These are phyloP conservation scores for Garcia nutans DNA, from an alignment of 345 rosid species.

Conservation along the genomic window DNA sequence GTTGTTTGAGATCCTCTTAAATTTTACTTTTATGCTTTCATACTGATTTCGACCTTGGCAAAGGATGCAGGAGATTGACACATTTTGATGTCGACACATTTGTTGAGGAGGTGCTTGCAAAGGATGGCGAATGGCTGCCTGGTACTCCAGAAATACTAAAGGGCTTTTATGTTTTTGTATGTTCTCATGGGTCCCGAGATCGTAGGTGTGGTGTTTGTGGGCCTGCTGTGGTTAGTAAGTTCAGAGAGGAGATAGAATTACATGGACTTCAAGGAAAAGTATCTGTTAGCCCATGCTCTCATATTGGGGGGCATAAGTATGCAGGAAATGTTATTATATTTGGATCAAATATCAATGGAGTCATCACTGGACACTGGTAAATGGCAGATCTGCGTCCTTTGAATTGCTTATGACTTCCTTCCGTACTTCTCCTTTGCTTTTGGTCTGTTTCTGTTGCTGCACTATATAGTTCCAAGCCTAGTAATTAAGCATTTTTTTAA, in stretches of 20 bases:
- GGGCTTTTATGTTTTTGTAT: conserved; percentile 85
- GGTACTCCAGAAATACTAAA: conserved; percentile 79
- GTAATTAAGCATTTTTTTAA: neutral
- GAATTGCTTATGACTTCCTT: neutral
- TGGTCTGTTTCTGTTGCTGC: conserved; percentile 6
- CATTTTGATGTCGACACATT: conserved; percentile 98
- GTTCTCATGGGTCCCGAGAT: conserved; percentile 92
- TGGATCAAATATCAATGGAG: conserved; percentile 53
- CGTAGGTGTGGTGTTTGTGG: conserved; percentile 94
- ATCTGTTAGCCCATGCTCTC: conserved; percentile 95
- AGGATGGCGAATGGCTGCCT: conserved; percentile 90
- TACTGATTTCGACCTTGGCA: conserved; percentile 20
- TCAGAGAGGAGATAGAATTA: conserved; percentile 79
- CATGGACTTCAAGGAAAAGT: conserved; percentile 78
- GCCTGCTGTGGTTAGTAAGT: conserved; percentile 70
- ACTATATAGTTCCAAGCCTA: neutral
- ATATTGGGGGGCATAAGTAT: conserved; percentile 91
- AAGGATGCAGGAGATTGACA: conserved; percentile 89
- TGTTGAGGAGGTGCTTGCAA: conserved; percentile 96
- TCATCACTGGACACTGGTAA: conserved; percentile 85
- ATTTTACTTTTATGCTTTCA: conserved; percentile 9
- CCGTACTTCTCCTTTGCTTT: neutral
- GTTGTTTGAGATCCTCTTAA: conserved; percentile 5
- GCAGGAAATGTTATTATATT: conserved; percentile 95
- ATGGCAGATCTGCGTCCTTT: conserved; percentile 12